Percentiles rank a stretch among this genome's conserved stretches.
phyloP scores from a whole-genome alignment of 108 stramenopile genomes.

The Discostella stelligeroides region DNA sequence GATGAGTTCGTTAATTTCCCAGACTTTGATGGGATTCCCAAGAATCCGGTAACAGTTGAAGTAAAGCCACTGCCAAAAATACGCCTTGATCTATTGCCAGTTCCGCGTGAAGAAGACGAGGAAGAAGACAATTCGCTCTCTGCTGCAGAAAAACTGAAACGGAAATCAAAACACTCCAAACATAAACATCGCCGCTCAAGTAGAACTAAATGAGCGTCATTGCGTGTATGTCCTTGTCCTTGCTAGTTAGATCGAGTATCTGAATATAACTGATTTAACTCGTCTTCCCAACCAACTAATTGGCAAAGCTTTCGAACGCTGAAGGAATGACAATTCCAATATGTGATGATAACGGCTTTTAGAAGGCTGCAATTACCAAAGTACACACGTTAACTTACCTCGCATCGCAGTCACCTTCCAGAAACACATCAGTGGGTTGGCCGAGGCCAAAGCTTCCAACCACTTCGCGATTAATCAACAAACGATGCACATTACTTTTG shows the following conservation, averaged over 20 bases:
- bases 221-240: too few species aligned
- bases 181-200: slow-evolving; percentile 38
- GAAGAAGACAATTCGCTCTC: slow-evolving; percentile 51
- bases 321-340: not conserved
- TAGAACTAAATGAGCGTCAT: not conserved
- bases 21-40: slow-evolving; percentile 17
- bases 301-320: slow-evolving; percentile 37
- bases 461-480: slow-evolving; percentile 42
- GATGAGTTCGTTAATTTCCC: slow-evolving; percentile 39
- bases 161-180: slow-evolving; percentile 44
- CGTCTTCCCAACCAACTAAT: slow-evolving; percentile 38
- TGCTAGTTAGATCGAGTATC: slow-evolving; percentile 1
- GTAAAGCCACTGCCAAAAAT: slow-evolving; percentile 89
- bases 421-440: slow-evolving; percentile 28
- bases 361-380: not conserved
- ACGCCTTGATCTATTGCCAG: slow-evolving; percentile 82
- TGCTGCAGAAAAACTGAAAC: slow-evolving; percentile 32
- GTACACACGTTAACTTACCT: slow-evolving; percentile 10
- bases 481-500: slow-evolving; percentile 1
- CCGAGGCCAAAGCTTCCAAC: slow-evolving; percentile 25
- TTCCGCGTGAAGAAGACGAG: slow-evolving; percentile 88
- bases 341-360: not conserved
- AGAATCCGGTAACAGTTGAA: slow-evolving; percentile 75
- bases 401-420: slow-evolving; percentile 46
- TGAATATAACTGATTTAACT: slow-evolving; percentile 25